Base-by-base conservation (phyloP, 2,329 filamentous ascomycete species). In the Diaporthe capsici region DNA sequence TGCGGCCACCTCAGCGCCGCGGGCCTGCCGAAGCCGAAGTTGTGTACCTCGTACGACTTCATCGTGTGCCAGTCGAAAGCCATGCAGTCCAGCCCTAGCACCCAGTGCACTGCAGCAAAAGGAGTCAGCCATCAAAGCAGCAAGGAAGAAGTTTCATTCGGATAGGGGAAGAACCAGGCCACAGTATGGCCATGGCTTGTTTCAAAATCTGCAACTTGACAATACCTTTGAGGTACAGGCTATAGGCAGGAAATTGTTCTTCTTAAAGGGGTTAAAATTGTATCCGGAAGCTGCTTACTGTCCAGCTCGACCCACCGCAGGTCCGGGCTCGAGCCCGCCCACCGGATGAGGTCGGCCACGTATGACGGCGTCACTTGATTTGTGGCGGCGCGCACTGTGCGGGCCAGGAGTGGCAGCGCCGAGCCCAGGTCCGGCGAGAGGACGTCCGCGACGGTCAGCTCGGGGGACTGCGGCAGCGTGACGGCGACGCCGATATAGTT, bases 1-100 rank as follows among this genome's bases (percentile, higher is more conserved):
- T 68, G 47, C 12, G 74, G 74, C 74, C 74, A 75, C 39, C 74
- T 51, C 20, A 75, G 58, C 22, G 70, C 74, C 20, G 70, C 60
- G 12, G 79, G 81, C 57, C 74, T 20, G 6, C 81, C 81, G 65
- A 83, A 83, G 3, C 81, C 81, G 71, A 82, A 83, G 71, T 83
- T 80, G 71, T 81, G 80, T 51, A 72, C 73, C 63, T 76, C 53
- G 53, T 81, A 81, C 5, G 76, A 60, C n/a, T 72, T 79, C 79
- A 81, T 80, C 10, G 34, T 70, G 67, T 79, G 78, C 81, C 81
- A 82, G 75, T 77, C 79, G 22, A 80, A 79, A 22, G 76, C 80
- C 63, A 75, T 79, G 12, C 81, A 75, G 75, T 81, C 81, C 60
- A 81, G 71, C 28, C 80, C 80, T 10, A 81, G 61, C 53, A 82